These are phyloP conservation scores for Hemisphaericaspora xylofermentans DNA, from an alignment of 1,139 yeast genomes.

Conservation along the genomic window DNA sequence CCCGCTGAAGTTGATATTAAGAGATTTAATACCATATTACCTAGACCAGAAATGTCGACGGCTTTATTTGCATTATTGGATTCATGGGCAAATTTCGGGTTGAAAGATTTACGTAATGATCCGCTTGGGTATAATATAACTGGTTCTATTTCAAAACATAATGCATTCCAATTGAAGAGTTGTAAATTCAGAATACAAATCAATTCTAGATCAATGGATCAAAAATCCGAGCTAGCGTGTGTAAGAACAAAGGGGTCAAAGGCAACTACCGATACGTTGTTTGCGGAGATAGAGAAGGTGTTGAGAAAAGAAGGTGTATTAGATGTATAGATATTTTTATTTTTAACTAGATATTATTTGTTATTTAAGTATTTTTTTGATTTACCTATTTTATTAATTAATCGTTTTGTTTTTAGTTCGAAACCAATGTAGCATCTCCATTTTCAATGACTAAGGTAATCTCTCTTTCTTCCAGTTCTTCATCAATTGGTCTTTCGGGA, in stretches of 20 bases:
- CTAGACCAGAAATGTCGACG: constrained; percentile 58
- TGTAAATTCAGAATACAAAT: constrained; percentile 63
- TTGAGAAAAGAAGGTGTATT: constrained; percentile 47
- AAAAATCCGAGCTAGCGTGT: constrained; percentile 48
- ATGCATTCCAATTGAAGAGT: constrained; percentile 61
- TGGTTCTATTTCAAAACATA: constrained; percentile 61
- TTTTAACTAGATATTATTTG: constrained; percentile 3
- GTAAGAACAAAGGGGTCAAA: constrained; percentile 46
- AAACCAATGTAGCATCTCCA: background rate
- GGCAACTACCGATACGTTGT: constrained; percentile 43
- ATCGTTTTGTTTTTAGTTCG: background rate
- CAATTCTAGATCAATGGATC: constrained; percentile 37
- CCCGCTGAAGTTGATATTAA: constrained; percentile 31
- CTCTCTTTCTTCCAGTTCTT: constrained; percentile 1
- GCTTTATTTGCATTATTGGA: constrained; percentile 62
- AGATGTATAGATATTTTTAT: constrained; percentile 20
- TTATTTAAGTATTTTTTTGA: background rate
- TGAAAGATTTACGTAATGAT: constrained; percentile 54
- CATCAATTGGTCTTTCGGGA: constrained; percentile 11
- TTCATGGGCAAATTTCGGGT: constrained; percentile 72
- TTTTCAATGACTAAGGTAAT: constrained; percentile 9
- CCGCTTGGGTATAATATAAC: constrained; percentile 45
- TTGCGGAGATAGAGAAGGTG: constrained; percentile 48
- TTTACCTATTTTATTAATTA: background rate
- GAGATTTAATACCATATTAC: constrained; percentile 44